Base-by-base conservation (phyloP, 306 rosid species). In the Macrotyloma uniflorum region DNA sequence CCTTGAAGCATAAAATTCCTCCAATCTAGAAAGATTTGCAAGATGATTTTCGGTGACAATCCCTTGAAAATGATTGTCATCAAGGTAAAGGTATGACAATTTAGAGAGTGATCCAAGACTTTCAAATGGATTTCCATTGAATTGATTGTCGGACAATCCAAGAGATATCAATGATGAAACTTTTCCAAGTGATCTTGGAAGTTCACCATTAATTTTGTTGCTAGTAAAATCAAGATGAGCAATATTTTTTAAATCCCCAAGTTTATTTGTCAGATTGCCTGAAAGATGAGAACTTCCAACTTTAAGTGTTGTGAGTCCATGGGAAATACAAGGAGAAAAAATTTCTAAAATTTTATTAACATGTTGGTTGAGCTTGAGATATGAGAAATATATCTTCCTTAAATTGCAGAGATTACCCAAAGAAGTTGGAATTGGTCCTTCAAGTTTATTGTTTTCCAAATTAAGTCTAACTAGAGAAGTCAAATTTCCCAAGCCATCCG, bases 91-190 rank as follows among this genome's bases (percentile, higher is more conserved):
- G 13, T 0, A 0, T 33, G 12, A 13, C 26, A 76, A 16, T 8
- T 49, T 32, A 49, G 40, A 35, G 51, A 65, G 15, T 22, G 24
- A 15, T 33, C 0, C 0, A 20, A 65, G 26, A 23, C 33, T 55
- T 35, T 23, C 22, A 23, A 73, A 57, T 73, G 78, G 67, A 35
- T 73, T 73, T 24, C 67, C 78, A 40, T 2, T 24, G 1, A 67
- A 46, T 8, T 23, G 20, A 67, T 67, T 67, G 0, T 8, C 2
- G 0, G 61, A 26, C 28, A 70, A 3, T 1, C 4, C 2, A 1
- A 70, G 61, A 9, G 0, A 0, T 18, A 0, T 68, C 2, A 68
- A 16, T 4, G 40, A 68, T 8, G 58, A 46, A 8, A 47, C 18
- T 26, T 47, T n/a, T 47, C 28, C 28, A 16, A 28, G 1, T 45